Conservation (phyloP, 1,284 basidiomycete genomes). For the Cutaneotrichosporon cutaneum region DNA sequence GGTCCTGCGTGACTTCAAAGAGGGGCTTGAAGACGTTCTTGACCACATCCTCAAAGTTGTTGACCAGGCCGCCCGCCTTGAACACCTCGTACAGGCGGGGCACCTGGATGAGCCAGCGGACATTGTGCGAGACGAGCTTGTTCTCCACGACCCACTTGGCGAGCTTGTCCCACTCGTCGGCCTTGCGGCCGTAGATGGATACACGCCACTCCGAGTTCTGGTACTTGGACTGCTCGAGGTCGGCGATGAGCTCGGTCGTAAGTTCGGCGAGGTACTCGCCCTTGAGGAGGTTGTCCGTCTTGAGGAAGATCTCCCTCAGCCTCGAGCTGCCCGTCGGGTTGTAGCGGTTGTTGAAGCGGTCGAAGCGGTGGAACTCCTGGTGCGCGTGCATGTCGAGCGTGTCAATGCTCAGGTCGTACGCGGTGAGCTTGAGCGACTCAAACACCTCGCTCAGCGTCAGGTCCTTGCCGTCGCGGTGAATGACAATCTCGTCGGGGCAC, state of each 20-base stretch:
- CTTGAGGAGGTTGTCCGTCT: conserved; percentile 92
- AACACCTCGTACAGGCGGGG: conserved; percentile 96
- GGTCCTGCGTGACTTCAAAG: conserved; percentile 95
- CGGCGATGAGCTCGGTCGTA: conserved; percentile 81
- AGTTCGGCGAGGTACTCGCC: conserved; percentile 94
- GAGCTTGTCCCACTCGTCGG: conserved; percentile 94
- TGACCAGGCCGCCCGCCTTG: conserved; percentile 80
- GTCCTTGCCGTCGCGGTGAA: conserved; percentile 86
- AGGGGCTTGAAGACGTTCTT: conserved; percentile 86
- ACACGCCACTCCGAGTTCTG: conserved; percentile 98
- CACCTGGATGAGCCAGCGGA: conserved; percentile 96
- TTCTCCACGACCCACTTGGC: conserved; percentile 95
- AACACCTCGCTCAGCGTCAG: conserved; percentile 93
- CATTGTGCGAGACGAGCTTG: conserved; percentile 93
- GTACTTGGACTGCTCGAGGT: conserved; percentile 97
- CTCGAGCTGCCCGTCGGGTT: conserved; percentile 75
- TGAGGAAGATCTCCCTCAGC: conserved; percentile 94
- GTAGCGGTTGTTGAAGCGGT: conserved; percentile 75
- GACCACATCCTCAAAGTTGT: conserved; percentile 89
- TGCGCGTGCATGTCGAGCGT: conserved; percentile 99
- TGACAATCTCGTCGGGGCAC: conserved; percentile 76
- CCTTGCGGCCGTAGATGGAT: conserved; percentile 81
- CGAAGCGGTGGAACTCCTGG: conserved; percentile 92
- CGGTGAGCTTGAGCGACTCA: conserved; percentile 87
- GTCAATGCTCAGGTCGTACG: conserved; percentile 98